Percentiles rank a stretch among this genome's conserved stretches.
Evolutionary conservation across 1,284 basidiomycete genomes (phyloP).

Genomic region (Grifola frondosa): DNA sequence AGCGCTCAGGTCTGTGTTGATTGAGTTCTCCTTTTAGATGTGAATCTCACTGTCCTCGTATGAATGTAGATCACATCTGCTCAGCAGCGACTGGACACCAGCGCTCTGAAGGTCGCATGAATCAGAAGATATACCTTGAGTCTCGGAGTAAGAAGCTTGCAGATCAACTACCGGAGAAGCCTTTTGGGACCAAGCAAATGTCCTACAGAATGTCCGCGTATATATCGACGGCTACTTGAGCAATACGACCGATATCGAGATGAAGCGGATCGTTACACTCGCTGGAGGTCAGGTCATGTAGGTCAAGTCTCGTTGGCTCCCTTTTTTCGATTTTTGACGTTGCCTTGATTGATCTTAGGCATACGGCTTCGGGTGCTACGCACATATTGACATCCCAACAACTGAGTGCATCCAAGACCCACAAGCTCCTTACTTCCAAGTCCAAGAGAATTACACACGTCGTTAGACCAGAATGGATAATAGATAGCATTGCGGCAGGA

Average conservation of each 20-base stretch:
- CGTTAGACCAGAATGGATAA: conserved; percentile 71
- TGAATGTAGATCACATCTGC: conserved; percentile 49
- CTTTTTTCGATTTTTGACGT: neutral
- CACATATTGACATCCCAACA: conserved; percentile 72
- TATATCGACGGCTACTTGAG: conserved; percentile 70
- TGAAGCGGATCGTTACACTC: conserved; percentile 57
- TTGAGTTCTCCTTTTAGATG: neutral
- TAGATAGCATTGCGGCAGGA: conserved; percentile 59
- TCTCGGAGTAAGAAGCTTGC: conserved; percentile 51
- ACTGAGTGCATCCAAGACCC: conserved; percentile 63
- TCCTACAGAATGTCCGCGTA: conserved; percentile 44
- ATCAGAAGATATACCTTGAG: conserved; percentile 40
- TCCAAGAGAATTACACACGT: conserved; percentile 48
- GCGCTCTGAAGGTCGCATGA: conserved; percentile 50
- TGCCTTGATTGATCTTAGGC: conserved; percentile 33
- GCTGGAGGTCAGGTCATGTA: conserved; percentile 58
- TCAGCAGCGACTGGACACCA: conserved; percentile 70
- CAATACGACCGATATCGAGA: conserved; percentile 71
- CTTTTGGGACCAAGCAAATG: conserved; percentile 26
- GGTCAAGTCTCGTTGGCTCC: conserved; percentile 20
- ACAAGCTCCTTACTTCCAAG: conserved; percentile 54
- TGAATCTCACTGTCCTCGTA: conserved; percentile 6
- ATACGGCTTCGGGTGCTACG: conserved; percentile 57
- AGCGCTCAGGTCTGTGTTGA: conserved; percentile 50
- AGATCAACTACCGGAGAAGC: conserved; percentile 38